Evolutionary conservation across 176 grass and related monocot genomes (phyloP).

Genomic region (Eremochloa ophiuroides): DNA sequence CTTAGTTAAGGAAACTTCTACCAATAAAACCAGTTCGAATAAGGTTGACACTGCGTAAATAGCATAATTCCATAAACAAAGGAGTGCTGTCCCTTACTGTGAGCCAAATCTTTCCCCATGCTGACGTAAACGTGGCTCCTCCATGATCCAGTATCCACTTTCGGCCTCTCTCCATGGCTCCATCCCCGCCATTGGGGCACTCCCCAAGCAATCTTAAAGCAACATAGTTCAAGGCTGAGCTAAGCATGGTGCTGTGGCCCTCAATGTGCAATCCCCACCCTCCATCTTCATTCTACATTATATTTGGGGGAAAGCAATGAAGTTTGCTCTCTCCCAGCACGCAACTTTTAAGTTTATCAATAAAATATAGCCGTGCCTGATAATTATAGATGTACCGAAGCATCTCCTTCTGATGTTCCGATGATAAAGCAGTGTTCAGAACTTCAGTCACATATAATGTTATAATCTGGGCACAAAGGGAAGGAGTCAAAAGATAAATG

Average conservation of each 20-base stretch:
- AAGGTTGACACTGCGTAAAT: not conserved
- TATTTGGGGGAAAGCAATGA: not conserved
- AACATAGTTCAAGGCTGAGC: conserved; percentile 70
- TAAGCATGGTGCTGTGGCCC: conserved; percentile 79
- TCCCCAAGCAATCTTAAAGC: conserved; percentile 74
- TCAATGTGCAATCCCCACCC: conserved; percentile 97
- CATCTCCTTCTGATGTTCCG: conserved; percentile 71
- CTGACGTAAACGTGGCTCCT: conserved; percentile 66
- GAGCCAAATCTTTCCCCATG: conserved; percentile 93
- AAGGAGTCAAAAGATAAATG: not conserved
- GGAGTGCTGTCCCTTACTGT: conserved; percentile 32
- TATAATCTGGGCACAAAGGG: conserved; percentile 53
- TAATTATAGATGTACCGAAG: conserved; percentile 83
- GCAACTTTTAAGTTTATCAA: not conserved
- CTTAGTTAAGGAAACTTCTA: not conserved
- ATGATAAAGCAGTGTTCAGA: conserved; percentile 53
- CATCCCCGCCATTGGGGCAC: conserved; percentile 51
- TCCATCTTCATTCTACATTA: conserved; percentile 72
- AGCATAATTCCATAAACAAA: not conserved
- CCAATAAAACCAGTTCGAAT: not conserved
- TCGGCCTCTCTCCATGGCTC: conserved; percentile 69
- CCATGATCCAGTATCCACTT: conserved; percentile 88
- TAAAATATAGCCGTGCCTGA: conserved; percentile 39
- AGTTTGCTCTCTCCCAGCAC: not conserved
- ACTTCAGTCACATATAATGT: conserved; percentile 53